Conservation (phyloP, 306 rosid genomes). For the barrel medic (Medicago truncatula) region DNA sequence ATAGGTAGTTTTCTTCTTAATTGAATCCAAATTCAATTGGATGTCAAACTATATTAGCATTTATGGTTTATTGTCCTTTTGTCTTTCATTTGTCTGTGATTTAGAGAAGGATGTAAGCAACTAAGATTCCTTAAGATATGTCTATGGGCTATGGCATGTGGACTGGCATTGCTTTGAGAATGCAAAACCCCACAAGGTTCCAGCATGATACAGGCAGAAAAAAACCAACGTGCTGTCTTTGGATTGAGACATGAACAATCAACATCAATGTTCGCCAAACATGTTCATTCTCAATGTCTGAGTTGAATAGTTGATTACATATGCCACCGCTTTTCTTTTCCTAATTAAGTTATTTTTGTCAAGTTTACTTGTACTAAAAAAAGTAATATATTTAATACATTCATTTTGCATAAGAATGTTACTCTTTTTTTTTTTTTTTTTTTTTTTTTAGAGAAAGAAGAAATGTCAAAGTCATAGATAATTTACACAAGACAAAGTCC, state of each 20-base stretch:
- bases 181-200: constrained; percentile 43
- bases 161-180: constrained; percentile 32
- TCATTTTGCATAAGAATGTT: no score
- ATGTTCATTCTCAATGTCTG: constrained; percentile 41
- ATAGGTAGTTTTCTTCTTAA: no score
- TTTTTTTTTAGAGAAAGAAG: no score
- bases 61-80: neutral
- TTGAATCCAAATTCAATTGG: neutral
- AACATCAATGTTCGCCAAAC: constrained; percentile 43
- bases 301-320: neutral
- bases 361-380: neutral
- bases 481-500: no score
- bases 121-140: neutral
- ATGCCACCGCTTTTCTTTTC: neutral
- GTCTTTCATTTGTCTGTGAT: neutral
- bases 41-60: neutral
- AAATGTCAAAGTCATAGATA: no score
- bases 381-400: no score
- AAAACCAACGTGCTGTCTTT: constrained; percentile 32
- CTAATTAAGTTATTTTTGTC: constrained; percentile 8
- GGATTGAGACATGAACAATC: constrained; percentile 47
- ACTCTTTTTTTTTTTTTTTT: no score
- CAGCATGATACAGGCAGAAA: constrained; percentile 42
- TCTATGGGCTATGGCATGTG: constrained; percentile 40
- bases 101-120: neutral